Conservation (phyloP, 2,329 filamentous ascomycete genomes). For the Colletotrichum liaoningense region DNA sequence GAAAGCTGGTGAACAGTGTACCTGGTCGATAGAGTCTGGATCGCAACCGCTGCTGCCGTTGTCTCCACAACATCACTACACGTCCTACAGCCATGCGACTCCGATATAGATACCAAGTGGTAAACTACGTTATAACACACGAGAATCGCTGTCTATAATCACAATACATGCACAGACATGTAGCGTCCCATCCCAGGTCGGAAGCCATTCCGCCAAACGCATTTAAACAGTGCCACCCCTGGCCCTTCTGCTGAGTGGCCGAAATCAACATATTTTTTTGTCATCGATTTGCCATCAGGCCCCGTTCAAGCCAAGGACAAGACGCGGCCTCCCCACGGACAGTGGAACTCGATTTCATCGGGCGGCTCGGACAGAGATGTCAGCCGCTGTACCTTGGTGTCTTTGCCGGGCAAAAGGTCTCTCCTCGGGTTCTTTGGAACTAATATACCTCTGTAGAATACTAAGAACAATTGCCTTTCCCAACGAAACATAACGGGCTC, state of each 20-base stretch:
- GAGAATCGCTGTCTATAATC: neutral
- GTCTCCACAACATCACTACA: constrained; percentile 10
- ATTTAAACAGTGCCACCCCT: neutral
- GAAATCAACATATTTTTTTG: constrained; percentile 2
- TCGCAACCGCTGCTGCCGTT: constrained; percentile 5
- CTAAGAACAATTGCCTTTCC: constrained; percentile 4
- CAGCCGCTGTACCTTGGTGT: constrained; percentile 11
- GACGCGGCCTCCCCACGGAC: constrained; percentile 8
- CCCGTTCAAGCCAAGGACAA: constrained; percentile 3
- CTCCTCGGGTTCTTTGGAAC: constrained; percentile 1
- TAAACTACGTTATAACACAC: neutral
- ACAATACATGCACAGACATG: neutral
- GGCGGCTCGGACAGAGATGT: constrained; percentile 27
- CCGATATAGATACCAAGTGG: constrained; percentile 2
- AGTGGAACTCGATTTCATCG: constrained; percentile 17
- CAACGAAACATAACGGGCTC: constrained; percentile 11
- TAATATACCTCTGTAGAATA: neutral
- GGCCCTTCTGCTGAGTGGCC: constrained; percentile 6
- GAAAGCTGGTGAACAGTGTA: constrained; percentile 9
- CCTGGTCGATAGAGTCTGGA: constrained; percentile 26
- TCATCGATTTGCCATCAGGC: constrained; percentile 15
- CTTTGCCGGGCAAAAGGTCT: constrained; percentile 12
- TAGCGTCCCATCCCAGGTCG: neutral
- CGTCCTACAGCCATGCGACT: neutral
- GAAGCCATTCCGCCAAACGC: constrained; percentile 15